Evolutionary conservation across 257 asterid genomes (phyloP).

Genomic region (Solanum megistacrolobum): DNA sequence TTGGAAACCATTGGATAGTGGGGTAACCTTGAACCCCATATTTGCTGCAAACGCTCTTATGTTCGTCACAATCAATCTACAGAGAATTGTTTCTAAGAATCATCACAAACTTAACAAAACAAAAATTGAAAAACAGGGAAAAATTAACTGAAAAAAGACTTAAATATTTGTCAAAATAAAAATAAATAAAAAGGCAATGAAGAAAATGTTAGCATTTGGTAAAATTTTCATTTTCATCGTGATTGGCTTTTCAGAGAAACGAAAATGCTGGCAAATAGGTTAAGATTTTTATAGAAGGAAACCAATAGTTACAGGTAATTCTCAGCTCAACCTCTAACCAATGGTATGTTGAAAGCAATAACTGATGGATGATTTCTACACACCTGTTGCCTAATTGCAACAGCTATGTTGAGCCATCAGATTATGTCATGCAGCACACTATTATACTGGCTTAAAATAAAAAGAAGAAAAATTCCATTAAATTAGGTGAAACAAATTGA

Average conservation of each 20-base stretch:
- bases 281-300: background rate
- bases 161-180: background rate
- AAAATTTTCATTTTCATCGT: background rate
- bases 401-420: background rate
- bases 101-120: background rate
- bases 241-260: background rate
- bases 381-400: background rate
- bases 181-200: background rate
- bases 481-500: background rate
- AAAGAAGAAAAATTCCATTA: background rate
- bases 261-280: background rate
- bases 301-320: background rate
- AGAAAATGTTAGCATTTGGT: background rate
- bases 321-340: background rate
- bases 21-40: constrained; percentile 90
- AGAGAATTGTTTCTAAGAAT: background rate
- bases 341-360: background rate
- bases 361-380: background rate
- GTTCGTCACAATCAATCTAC: constrained; percentile 94
- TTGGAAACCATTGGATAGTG: constrained; percentile 92
- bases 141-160: background rate
- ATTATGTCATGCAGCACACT: background rate
- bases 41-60: constrained; percentile 72
- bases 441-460: background rate
- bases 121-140: background rate